A percentile compares a stretch with the other conserved stretches of the same genome.
Conservation (phyloP, 177 flowering plant genomes). For the Vitis hybrid region DNA sequence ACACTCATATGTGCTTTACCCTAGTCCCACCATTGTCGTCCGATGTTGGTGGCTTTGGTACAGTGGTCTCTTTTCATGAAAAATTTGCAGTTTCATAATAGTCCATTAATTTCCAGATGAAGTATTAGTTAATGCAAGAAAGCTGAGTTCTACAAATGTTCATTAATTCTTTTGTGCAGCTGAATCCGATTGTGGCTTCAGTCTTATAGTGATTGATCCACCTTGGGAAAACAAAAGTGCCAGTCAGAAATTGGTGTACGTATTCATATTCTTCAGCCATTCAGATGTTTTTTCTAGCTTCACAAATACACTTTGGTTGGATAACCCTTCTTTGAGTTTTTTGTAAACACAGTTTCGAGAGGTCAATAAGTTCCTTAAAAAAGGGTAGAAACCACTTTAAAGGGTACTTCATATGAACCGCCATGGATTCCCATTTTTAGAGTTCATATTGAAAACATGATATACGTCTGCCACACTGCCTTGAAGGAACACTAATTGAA, state of each 20-base stretch:
- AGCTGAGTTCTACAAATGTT: not conserved
- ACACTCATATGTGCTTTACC: no score
- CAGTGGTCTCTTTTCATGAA: no score
- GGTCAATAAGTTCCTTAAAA: no score
- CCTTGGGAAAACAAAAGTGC: conserved; percentile 99
- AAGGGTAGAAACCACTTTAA: no score
- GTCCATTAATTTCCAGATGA: not conserved
- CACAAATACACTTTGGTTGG: not conserved
- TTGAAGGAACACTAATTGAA: no score
- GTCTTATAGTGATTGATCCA: conserved; percentile 87
- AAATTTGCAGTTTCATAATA: no score
- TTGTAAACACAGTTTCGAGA: not conserved
- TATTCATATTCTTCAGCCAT: conserved; percentile 2
- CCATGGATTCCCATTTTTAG: no score
- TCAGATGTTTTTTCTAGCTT: not conserved
- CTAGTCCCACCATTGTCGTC: no score
- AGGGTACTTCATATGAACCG: no score
- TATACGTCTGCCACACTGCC: no score
- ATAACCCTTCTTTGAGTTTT: not conserved
- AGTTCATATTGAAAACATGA: no score
- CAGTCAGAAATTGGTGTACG: conserved; percentile 68
- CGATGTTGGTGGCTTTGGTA: no score
- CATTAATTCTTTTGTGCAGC: conserved; percentile 38
- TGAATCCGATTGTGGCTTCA: conserved; percentile 60
- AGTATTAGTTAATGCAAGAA: not conserved